Base-by-base conservation (phyloP, 2,329 filamentous ascomycete genomes). In the Ceratocystis variospora region DNA sequence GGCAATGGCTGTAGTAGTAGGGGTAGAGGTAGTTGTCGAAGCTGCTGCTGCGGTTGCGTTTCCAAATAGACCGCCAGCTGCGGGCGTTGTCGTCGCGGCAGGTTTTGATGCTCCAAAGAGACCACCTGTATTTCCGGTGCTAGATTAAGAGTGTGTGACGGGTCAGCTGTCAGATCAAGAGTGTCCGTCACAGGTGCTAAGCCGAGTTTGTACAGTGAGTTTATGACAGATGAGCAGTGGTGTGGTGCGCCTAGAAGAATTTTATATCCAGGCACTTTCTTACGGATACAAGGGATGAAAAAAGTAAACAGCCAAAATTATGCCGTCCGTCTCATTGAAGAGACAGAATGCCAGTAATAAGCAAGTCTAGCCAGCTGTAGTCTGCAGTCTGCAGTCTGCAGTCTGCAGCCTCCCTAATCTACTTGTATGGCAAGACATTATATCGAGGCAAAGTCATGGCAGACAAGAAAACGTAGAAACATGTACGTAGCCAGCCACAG, bases 1-100 rank as follows among this genome's bases (percentile, higher is more conserved):
- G 17, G 45, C n/a, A 17, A 7, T 46, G 15, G 46, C 72, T 25
- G 75, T 68, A 53, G 75, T 72, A 65, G 76, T 73, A 41, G 53
- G 44, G 17, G 64, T 37, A 5, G 61, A 4, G 44, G 69, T 63
- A 46, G 73, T 68, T 61, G 71, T 25, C 45, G 69, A 57, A 61
- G 72, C 66, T 61, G 71, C 69, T 37, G 71, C 67, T 31, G 69
- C 69, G 33, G 71, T 67, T 31, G 69, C 28, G 12, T 70, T 70
- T 69, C 76, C 75, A 68, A 78, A 77, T 15, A 79, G 73, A 61
- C 74, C 74, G 17, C 73, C 73, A 19, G 75, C 67, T 53, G 75
- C 72, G 41, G 76, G 70, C 10, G 72, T 70, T 53, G 73, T 71
- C 53, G 71, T 72, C 53, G 71, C 72, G 69, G 73, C 73, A 17